Evolutionary conservation across 139 green algal genomes (phyloP).

Genomic region (Picocystis salinarum): DNA sequence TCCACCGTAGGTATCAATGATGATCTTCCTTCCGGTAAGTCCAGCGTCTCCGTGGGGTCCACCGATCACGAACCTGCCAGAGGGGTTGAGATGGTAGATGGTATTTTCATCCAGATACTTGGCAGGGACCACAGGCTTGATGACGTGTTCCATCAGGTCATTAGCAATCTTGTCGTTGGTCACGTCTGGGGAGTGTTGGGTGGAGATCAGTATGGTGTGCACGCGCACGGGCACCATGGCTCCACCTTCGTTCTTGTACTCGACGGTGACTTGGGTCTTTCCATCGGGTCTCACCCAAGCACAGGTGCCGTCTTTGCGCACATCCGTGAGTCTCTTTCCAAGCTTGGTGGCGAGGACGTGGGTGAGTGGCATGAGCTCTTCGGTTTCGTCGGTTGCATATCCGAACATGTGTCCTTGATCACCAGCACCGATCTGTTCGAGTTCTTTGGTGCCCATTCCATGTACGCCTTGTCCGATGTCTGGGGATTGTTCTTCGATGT

Average conservation of each 20-base stretch:
- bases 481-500: conserved; percentile 97
- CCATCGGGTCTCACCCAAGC: conserved; percentile 90
- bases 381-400: conserved; percentile 96
- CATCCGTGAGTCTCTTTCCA: conserved; percentile 47
- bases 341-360: conserved; percentile 93
- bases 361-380: conserved; percentile 96
- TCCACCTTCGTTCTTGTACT: conserved; percentile 86
- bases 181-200: conserved; percentile 80
- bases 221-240: conserved; percentile 79
- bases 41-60: conserved; percentile 93
- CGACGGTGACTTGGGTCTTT: conserved; percentile 98
- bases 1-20: conserved; percentile 99
- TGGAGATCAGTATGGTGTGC: conserved; percentile 99
- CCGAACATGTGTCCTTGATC: conserved; percentile 99
- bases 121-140: conserved; percentile 90
- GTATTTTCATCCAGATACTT: conserved; percentile 98
- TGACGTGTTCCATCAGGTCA: conserved; percentile 95
- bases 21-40: conserved; percentile 97
- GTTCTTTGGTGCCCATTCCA: conserved; percentile 94
- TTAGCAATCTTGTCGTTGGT: conserved; percentile 85
- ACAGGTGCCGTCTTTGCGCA: conserved; percentile 71
- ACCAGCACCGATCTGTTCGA: conserved; percentile 93
- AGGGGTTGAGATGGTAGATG: conserved; percentile 99
- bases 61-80: conserved; percentile 91
- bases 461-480: conserved; percentile 97